Base-by-base conservation (phyloP, 441 rosid genomes). In the Hypseocharis bilobata region DNA sequence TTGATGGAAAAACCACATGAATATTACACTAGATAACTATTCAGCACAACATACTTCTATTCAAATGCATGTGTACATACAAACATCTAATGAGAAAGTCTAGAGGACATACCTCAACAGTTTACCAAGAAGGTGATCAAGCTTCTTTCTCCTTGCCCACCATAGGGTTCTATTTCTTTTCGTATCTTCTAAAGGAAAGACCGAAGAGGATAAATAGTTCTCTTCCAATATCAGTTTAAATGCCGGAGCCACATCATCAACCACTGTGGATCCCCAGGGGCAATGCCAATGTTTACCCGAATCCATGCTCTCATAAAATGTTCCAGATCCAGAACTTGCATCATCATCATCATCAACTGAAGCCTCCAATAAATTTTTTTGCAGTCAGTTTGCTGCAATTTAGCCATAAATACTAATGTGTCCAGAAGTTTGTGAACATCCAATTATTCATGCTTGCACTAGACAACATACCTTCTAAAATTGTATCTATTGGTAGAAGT, bases 81-180 rank as follows among this genome's bases (percentile, higher is more conserved):
- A 58, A 19, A 32, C 14, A 49, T 42, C 40, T 20, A 3, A 8
- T 11, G 54, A 30, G 26, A 19, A 26, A 69, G 40, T 44, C 1
- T 3, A 59, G 17, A 76, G 55, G 6, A 19, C 62, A 60, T 80
- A 89, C 99, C 94, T 85, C 38, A 94, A 75, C 63, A 94, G 69
- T 58, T 76, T 75, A 74, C 82, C 82, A 67, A 94, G 92, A 67
- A 72, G 84, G 26, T 77, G 76, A 83, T 94, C 96, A 68, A 94
- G 82, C 69, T 82, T 85, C 82, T 78, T 88, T 77, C 98, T 89
- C 69, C 77, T 72, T 75, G 59, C 70, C 98, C 99, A 91, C 99
- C 98, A 94, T 55, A 74, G 71, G 34, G 63, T 70, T 78, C 88
- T 80, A 54, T 64, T 66, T 56, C 69, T 78, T 73, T 79, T 76